Evolutionary conservation across 768 basidiomycete species (phyloP), one percentile per base, ranked within the genome.

Genomic region (Tulasnella sp.): DNA sequence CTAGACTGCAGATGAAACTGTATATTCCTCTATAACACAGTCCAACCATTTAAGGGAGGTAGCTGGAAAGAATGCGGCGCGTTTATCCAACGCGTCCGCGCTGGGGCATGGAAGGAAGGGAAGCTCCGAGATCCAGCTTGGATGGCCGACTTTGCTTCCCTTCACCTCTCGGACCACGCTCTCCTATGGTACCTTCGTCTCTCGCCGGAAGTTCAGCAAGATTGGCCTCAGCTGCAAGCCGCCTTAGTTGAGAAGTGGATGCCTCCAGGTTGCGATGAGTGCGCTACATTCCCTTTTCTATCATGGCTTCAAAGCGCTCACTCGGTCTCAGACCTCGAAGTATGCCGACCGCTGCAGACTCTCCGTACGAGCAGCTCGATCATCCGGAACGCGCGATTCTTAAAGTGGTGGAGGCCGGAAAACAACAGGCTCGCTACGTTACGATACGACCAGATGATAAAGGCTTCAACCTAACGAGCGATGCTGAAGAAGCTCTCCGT

Each of bases 121-220:
- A 76, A 76, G 41, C 41, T 48, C 14, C 34, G 28, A 28, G 75
- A 76, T 41, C 11, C 1, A 48, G 41, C 3, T 7, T 76, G 75
- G 75, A 76, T 46, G 75, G 75, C 75, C 24, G 20, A 44, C 34
- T 76, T 46, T 54, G 75, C 42, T 8, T 76, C 75, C 1, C 31
- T 34, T 24, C 42, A 46, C 28, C 31, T 76, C 20, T 44, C 75
- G 41, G 75, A 28, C 11, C 16, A 48, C n/a, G 75, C 75, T 34
- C 75, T 76, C 20, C 3, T 16, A 44, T 76, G 75, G 75, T 28
- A 76, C 48, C 18, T 28, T 11, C 28, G 28, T 3, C 75, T 76
- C 18, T n/a, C 73, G 8, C 44, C 11, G 28, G 73, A 74, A 16
- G 34, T 74, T 40, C 1, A 18, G 12, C 24, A 14, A 37, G 37